Conservation (phyloP, 75 land plant species). For the Adiantum capillusveneris region DNA sequence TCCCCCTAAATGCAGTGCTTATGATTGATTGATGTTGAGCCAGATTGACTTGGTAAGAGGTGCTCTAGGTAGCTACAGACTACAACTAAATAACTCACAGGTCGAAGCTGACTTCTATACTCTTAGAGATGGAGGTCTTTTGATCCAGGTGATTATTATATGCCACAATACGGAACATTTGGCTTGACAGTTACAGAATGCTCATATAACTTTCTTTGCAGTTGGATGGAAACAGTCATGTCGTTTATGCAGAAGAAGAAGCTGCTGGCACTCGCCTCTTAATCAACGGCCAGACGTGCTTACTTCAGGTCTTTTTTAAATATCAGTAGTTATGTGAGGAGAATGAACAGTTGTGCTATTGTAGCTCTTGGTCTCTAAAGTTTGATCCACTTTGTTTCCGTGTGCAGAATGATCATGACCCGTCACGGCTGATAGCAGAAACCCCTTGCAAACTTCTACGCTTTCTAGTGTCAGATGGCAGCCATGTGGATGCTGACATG, state of each 20-base stretch:
- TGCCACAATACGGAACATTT: neutral
- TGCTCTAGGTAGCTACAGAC: conserved; percentile 84
- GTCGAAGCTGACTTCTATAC: conserved; percentile 92
- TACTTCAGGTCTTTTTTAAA: conserved; percentile 95
- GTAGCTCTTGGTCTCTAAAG: too few relatives aligned
- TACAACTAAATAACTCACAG: conserved; percentile 75
- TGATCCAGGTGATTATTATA: conserved; percentile 68
- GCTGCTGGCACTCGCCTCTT: conserved; percentile 98
- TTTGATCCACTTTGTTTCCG: neutral
- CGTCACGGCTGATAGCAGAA: conserved; percentile 89
- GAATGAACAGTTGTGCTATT: too few relatives aligned
- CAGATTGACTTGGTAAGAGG: conserved; percentile 89
- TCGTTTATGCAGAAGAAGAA: conserved; percentile 96
- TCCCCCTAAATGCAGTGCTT: too few relatives aligned
- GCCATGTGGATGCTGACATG: conserved; percentile 74
- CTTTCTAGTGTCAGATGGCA: conserved; percentile 68
- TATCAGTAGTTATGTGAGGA: too few relatives aligned
- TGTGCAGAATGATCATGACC: conserved; percentile 97
- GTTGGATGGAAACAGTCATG: conserved; percentile 97
- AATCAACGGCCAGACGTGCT: conserved; percentile 97
- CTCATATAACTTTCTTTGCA: conserved; percentile 15
- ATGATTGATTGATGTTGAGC: neutral
- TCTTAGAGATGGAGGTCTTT: conserved; percentile 90
- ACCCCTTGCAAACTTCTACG: conserved; percentile 95
- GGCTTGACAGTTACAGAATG: neutral